Evolutionary conservation across 345 rosid species (phyloP).

Genomic region (Nephelium lappaceum): DNA sequence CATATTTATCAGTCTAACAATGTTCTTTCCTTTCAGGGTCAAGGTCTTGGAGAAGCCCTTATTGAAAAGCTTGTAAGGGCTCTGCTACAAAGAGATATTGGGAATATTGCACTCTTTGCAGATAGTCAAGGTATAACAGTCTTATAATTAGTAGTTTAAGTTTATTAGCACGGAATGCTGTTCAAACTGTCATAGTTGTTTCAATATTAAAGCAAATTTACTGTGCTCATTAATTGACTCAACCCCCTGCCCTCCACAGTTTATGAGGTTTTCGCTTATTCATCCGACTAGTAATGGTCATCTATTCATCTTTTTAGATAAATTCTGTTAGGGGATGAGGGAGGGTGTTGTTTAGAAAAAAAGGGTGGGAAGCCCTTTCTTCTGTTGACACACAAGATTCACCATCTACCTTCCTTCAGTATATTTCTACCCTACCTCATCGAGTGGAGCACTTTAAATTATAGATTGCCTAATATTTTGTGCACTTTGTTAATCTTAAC

Average conservation of each 20-base stretch:
- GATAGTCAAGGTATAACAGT: slow-evolving; percentile 78
- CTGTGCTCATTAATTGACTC: not conserved
- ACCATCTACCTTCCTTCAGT: not conserved
- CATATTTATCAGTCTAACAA: slow-evolving; percentile 14
- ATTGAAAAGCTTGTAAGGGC: slow-evolving; percentile 82
- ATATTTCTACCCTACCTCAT: not conserved
- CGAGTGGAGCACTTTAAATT: not conserved
- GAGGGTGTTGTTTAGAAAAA: not conserved
- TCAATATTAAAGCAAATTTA: not conserved
- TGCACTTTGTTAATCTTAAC: not conserved
- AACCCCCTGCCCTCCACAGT: not conserved
- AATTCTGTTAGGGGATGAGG: not conserved
- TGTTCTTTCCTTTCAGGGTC: slow-evolving; percentile 59
- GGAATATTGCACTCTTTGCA: slow-evolving; percentile 95
- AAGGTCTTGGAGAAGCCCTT: slow-evolving; percentile 93
- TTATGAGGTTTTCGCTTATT: not conserved
- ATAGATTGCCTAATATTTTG: not conserved
- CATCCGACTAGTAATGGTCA: not conserved
- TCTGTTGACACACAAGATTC: not conserved
- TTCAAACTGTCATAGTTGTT: not conserved
- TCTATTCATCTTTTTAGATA: not conserved
- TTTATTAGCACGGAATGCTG: not conserved
- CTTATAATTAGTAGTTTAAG: slow-evolving; percentile 12
- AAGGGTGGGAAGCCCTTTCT: not conserved
- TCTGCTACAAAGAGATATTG: slow-evolving; percentile 90